A percentile compares a stretch with the other conserved stretches of the same genome.
Conservation (phyloP, 31 red algal species). For the Odonthalia washingtoniensis region DNA sequence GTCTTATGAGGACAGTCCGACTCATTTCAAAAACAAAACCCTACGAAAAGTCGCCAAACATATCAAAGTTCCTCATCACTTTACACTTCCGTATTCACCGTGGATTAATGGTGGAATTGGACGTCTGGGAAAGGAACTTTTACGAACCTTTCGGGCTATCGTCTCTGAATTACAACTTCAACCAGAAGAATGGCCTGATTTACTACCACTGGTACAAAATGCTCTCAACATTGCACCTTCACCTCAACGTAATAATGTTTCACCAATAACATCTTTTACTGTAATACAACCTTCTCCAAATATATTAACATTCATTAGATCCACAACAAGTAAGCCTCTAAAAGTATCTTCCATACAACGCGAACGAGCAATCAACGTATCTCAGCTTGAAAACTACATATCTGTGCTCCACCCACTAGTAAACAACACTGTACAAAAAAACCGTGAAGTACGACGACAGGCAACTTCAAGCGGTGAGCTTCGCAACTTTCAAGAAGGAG, state of each 20-base stretch:
- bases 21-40: conserved; percentile 24
- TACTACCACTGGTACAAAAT: conserved; percentile 16
- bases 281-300: not conserved
- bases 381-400: not conserved
- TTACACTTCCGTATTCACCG: conserved; percentile 7
- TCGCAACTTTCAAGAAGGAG: conserved; percentile 1
- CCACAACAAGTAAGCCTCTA: not conserved
- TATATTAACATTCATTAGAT: not conserved
- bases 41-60: not conserved
- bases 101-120: not conserved
- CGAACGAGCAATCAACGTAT: not conserved
- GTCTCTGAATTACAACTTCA: conserved; percentile 5
- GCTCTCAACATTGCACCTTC: conserved; percentile 18
- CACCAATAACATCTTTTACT: not conserved
- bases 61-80: conserved; percentile 7
- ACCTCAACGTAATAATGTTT: not conserved
- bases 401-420: not conserved
- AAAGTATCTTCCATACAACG: not conserved
- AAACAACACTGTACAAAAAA: not conserved
- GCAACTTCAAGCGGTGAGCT: not conserved
- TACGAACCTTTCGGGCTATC: conserved; percentile 12
- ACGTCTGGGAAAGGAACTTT: conserved; percentile 4
- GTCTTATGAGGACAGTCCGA: conserved; percentile 9
- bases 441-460: not conserved
- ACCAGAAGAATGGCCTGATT: conserved; percentile 4